These are phyloP conservation scores for Solanum hybrid DNA, from an alignment of 305 asterid genomes.

Conservation along the genomic window DNA sequence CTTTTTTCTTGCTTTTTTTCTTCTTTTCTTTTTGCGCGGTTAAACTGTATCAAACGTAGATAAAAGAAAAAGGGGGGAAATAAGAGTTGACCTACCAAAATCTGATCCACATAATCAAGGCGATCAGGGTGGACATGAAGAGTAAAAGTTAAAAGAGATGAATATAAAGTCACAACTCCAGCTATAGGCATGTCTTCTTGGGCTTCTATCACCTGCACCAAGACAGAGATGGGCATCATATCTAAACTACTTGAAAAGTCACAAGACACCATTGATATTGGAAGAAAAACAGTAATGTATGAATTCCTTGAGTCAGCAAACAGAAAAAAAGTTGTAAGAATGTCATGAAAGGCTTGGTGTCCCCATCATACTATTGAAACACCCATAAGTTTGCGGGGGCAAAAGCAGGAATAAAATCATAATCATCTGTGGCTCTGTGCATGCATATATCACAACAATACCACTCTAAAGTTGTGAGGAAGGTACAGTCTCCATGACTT, in stretches of 20 bases:
- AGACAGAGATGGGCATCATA: conserved; percentile 3
- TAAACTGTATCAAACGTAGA: background rate
- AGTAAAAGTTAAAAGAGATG: conserved; percentile 88
- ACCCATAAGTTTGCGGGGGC: background rate
- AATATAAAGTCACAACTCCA: conserved; percentile 86
- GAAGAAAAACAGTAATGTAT: background rate
- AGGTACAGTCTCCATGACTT: background rate
- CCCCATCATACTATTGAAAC: background rate
- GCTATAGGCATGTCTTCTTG: conserved; percentile 75
- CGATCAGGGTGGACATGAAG: conserved; percentile 96
- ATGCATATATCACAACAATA: background rate
- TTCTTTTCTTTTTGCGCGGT: background rate
- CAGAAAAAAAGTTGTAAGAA: background rate
- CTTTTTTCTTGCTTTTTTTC: background rate
- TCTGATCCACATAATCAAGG: conserved; percentile 93
- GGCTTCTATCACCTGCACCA: conserved; percentile 93
- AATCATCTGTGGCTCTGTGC: background rate
- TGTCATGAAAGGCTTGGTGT: background rate
- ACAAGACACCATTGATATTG: background rate
- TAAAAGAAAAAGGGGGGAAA: background rate
- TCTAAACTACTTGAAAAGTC: background rate
- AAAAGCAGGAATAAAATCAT: background rate
- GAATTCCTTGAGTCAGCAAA: background rate
- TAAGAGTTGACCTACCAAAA: conserved; percentile 50
- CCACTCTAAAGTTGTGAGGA: background rate